A percentile compares a stretch with the other conserved stretches of the same genome.
These are phyloP conservation scores for Colletotrichum godetiae DNA, from an alignment of 2,329 filamentous ascomycete genomes.

Conservation along the genomic window DNA sequence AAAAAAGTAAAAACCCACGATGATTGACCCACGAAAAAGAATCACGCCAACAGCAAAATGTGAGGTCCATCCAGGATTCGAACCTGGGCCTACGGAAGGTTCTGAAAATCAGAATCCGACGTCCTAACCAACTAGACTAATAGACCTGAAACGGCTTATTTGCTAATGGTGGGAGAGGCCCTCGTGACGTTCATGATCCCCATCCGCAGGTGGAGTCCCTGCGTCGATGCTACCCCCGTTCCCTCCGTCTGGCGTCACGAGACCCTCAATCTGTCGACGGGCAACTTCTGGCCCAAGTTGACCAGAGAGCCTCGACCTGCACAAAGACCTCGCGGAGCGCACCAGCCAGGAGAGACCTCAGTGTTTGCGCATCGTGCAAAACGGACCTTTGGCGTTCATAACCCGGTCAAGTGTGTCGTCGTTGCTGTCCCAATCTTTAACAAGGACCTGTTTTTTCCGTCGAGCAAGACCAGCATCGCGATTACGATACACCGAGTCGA, in stretches of 20 bases:
- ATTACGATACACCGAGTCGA: constrained; percentile 57
- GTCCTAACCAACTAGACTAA: constrained; percentile 37
- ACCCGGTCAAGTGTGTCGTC: constrained; percentile 51
- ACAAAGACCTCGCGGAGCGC: neutral
- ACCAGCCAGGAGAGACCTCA: neutral
- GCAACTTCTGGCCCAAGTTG: neutral
- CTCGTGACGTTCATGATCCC: neutral
- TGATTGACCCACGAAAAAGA: neutral
- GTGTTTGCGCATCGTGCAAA: constrained; percentile 37
- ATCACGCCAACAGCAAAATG: neutral
- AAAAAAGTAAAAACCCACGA: neutral
- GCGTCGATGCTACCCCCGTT: neutral
- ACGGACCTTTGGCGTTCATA: constrained; percentile 45
- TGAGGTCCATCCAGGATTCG: constrained; percentile 35
- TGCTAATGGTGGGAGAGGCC: rapidly evolving
- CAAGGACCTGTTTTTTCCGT: constrained; percentile 47
- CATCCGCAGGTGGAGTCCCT: neutral
- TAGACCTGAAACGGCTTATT: constrained; percentile 8
- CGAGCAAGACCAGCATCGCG: constrained; percentile 51
- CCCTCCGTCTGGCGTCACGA: neutral
- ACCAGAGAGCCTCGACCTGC: neutral
- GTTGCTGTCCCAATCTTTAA: constrained; percentile 53
- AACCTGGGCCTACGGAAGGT: constrained; percentile 34
- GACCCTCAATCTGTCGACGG: neutral
- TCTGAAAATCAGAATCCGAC: constrained; percentile 32